These are phyloP conservation scores for Pseudopyricularia cyperi DNA, from an alignment of 2,329 filamentous ascomycete genomes.

Conservation along the genomic window DNA sequence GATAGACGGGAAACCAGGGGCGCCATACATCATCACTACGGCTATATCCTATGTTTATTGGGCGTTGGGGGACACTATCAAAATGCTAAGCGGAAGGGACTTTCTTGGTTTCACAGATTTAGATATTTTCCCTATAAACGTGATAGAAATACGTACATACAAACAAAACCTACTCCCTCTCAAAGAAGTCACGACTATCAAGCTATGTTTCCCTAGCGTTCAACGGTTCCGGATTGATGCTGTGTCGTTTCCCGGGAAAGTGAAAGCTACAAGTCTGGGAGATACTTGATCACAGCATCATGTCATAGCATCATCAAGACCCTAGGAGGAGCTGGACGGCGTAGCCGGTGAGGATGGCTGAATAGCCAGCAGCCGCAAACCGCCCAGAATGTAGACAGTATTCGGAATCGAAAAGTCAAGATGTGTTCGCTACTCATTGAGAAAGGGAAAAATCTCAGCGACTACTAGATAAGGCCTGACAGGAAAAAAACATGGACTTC, in stretches of 20 bases:
- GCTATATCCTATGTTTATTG: background rate
- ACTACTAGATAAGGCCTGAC: background rate
- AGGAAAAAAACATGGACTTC: constrained; percentile 6
- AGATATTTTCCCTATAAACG: background rate
- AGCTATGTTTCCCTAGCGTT: constrained; percentile 19
- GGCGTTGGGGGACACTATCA: background rate
- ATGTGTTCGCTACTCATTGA: constrained; percentile 13
- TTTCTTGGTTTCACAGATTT: background rate
- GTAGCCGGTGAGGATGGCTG: constrained; percentile 13
- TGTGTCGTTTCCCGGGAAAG: constrained; percentile 16
- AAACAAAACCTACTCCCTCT: constrained; percentile 12
- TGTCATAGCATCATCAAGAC: constrained; percentile 16
- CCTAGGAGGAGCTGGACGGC: constrained; percentile 19
- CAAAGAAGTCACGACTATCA: constrained; percentile 19
- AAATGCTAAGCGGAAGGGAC: background rate
- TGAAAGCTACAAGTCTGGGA: constrained; percentile 12
- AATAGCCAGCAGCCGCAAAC: constrained; percentile 14
- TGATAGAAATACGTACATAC: background rate
- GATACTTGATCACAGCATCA: too few relatives aligned
- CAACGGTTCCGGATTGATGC: constrained; percentile 18
- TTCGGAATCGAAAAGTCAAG: constrained; percentile 18
- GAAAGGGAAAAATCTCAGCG: background rate
- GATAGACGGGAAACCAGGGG: constrained; percentile 13
- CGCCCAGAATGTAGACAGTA: constrained; percentile 18
- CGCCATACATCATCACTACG: constrained; percentile 15